Base-by-base conservation (phyloP, 768 basidiomycete genomes). In the Trichaptum fuscoviolaceum region DNA sequence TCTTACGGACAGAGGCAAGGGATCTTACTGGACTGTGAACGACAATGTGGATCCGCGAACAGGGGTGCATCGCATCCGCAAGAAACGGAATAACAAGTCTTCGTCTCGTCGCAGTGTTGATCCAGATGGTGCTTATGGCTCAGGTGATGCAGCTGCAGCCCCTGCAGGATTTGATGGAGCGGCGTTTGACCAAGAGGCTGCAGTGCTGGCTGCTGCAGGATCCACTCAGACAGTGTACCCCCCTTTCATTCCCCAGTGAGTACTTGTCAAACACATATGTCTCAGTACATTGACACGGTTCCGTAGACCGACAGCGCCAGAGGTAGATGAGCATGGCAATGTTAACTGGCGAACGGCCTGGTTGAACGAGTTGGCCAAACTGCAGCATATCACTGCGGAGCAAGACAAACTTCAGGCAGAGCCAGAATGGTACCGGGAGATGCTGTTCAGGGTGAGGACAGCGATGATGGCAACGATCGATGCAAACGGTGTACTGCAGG, bases 11-110 rank as follows among this genome's bases (percentile, higher is more conserved):
- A 88, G 93, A 63, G 93, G 93, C 64, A 95, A 95, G 73, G 93
- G 93, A 24, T 93, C 91, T 0, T 95, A 94, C 73, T 95, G 93
- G 93, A 93, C 92, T 0, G 93, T 95, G 68, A 93, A 94, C 71
- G 92, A 94, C 71, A 90, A 91, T 71, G 91, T 94, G 58, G 92
- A 94, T 72, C 92, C 92, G 62, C 90, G 92, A 57, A 93, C 93
- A 2, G 93, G 93, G 36, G 93, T 94, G 35, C 93, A 95, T 73
- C 87, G 93, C 26, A 84, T 93, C 64, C 89, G 93, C 73, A 94
- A 94, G 79, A 94, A 93, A 83, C 92, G 79, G 65, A 76, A 74
- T 63, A 80, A 83, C 58, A 76, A 77, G 20, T 85, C 85, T 15
- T 85, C 83, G 69, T 65, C 65, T 63, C 66, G 25, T 35, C 65